Evolutionary conservation across 352 stramenopile species (phyloP), one percentile per base, ranked within the genome.

Genomic region (Pythium aphanidermatum): DNA sequence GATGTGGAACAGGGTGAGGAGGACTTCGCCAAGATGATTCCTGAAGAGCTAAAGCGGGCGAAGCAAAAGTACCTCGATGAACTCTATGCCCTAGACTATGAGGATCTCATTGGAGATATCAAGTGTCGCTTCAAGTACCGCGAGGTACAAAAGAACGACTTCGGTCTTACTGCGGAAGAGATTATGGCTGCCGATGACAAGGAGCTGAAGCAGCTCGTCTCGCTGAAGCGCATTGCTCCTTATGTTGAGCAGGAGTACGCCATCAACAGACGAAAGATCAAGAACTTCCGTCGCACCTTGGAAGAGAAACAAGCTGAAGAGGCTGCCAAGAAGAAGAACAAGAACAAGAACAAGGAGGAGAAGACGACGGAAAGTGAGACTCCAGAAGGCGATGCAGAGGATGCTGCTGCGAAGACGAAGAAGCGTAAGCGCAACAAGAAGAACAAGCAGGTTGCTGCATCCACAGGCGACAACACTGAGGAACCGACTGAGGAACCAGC

Each of bases 41-140:
- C 48, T 0, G 60, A 70, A 20, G 67, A 95, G 46, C 76, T 91
- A 35, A 41, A 85, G 47, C 61, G 54, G 20, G 93, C 93, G 57
- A 89, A 95, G 67, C 65, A 95, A 46, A 92, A 97, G 55, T 92
- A 96, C 51, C 66, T 97, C 47, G 92, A 99, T 38, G 95, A 99
- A 54, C 68, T 99, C 8, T 98, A 99, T 65, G 89, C 96, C 33
- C 73, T 99, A 20, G 97, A 99, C 66, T 99, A 99, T 58, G 97
- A 99, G 66, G 96, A 99, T 56, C 84, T 99, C 31, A 97, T 99
- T 53, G 96, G 89, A 17, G 95, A 97, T 53, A 82, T 98, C 58
- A 95, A 96, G 38, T 98, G 92, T 35, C 83, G 96, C 19, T 99
- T 99, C 75, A 98, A 98, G 63, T 99, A 99, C 70, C 80, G 86